Base-by-base conservation (phyloP, 495 filamentous ascomycete genomes). In the Evernia prunastri region DNA sequence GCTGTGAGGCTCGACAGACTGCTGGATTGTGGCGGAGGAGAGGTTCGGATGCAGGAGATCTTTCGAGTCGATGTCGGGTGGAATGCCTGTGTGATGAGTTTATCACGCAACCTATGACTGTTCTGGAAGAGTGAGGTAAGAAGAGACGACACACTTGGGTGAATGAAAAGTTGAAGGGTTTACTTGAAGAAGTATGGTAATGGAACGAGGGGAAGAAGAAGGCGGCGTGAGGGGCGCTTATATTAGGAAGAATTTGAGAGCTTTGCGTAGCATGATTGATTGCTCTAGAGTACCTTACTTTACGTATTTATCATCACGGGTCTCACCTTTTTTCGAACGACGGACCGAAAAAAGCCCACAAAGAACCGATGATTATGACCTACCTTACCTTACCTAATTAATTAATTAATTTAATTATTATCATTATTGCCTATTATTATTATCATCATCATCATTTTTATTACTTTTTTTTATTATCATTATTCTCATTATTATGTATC, bases 21-120 rank as follows among this genome's bases (percentile, higher is more conserved):
- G 43, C 27, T 11, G 33, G 61, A 49, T 63, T 42, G 61, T 58
- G 61, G 61, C 45, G 40, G 37, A 36, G 18, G 40, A 49, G 49
- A 58, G 35, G 51, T 43, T 33, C 53, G 61, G 53, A 17, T 43
- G 51, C n/a, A 42, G 15, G 13, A 0, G 17, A 11, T 53, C 40
- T 6, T 51, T 51, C 23, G 11, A 51, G 25, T 29, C 3, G 25
- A 29, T 51, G 10, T 29, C 25, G 6, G 47, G 25, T 51, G 4
- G 17, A 17, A 51, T 29, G 25, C 11, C 1, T 6, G 12, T 29
- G 15, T 2, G 47, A 29, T 11, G 3, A 23, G 8, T 20, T 47
- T 12, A 5, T 23, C 9, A 47, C n/a, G 45, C 8, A 47, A 25
- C 2, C 45, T 25, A 9, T 25, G n/a, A n/a, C n/a, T n/a, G 0